These are phyloP conservation scores for Lipomyces yamadae DNA, from an alignment of 805 yeast species.

Conservation along the genomic window DNA sequence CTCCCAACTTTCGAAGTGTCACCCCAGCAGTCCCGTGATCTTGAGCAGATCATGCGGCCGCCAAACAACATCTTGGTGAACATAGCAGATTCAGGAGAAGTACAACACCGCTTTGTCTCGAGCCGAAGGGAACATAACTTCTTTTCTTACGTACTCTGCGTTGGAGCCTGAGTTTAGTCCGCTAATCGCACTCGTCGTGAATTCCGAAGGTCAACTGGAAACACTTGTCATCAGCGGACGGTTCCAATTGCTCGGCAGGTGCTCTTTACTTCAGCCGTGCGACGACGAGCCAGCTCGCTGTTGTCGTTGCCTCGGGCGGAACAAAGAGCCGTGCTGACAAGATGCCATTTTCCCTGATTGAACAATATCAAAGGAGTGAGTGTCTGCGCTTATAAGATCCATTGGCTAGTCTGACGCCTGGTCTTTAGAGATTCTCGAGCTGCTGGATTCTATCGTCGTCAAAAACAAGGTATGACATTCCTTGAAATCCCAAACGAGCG, in stretches of 20 bases:
- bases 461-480: slow-evolving; percentile 22
- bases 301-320: neutral
- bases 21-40: neutral
- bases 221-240: neutral
- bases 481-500: neutral
- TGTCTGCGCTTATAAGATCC: neutral
- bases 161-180: neutral
- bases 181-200: neutral
- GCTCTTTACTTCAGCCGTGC: neutral
- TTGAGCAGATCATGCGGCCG: neutral
- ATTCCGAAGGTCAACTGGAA: neutral
- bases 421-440: slow-evolving; percentile 21
- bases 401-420: neutral
- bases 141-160: neutral
- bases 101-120: neutral
- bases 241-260: neutral
- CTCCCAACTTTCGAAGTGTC: neutral
- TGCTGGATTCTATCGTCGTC: slow-evolving; percentile 31
- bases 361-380: slow-evolving; percentile 26
- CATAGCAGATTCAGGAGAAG: neutral
- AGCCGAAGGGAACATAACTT: neutral
- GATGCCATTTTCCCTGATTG: slow-evolving; percentile 32
- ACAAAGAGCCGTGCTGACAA: slow-evolving; percentile 1
- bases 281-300: neutral
- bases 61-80: neutral